Evolutionary conservation across 306 rosid species (phyloP).

Genomic region (Pyrus pyrifolia): DNA sequence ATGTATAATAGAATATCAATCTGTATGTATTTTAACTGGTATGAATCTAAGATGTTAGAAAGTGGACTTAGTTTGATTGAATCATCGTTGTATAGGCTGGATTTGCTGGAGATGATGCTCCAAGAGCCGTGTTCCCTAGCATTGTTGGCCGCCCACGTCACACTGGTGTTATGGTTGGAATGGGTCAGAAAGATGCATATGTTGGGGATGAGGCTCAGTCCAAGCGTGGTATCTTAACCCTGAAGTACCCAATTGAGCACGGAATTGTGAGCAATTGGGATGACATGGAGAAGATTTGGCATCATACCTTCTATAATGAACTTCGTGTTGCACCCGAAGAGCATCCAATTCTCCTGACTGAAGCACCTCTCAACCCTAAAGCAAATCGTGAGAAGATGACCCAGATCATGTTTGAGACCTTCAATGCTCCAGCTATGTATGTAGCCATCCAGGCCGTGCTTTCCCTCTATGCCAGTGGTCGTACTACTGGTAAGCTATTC

Average conservation of each 20-base stretch:
- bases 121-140: conserved; percentile 37
- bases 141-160: conserved; percentile 36
- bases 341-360: conserved; percentile 70
- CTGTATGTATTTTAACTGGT: background rate
- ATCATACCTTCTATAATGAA: conserved; percentile 33
- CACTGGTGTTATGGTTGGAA: conserved; percentile 36
- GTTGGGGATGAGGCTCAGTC: conserved; percentile 40
- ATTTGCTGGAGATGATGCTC: conserved; percentile 37
- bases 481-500: conserved; percentile 61
- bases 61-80: background rate
- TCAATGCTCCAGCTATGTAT: conserved; percentile 75
- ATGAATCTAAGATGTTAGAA: background rate
- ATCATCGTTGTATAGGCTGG: conserved; percentile 23
- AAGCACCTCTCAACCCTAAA: conserved; percentile 72
- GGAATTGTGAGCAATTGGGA: conserved; percentile 84
- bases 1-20: background rate
- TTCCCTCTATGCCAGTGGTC: conserved; percentile 85
- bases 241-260: conserved; percentile 67
- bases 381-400: conserved; percentile 57
- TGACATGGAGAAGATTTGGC: conserved; percentile 75
- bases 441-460: conserved; percentile 75
- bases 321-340: conserved; percentile 40
- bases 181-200: conserved; percentile 35
- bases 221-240: conserved; percentile 32
- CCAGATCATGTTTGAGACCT: conserved; percentile 36